A percentile compares a stretch with the other conserved stretches of the same genome.
Conservation (phyloP, 1,284 basidiomycete species). For the Paramarasmius palmivorus region DNA sequence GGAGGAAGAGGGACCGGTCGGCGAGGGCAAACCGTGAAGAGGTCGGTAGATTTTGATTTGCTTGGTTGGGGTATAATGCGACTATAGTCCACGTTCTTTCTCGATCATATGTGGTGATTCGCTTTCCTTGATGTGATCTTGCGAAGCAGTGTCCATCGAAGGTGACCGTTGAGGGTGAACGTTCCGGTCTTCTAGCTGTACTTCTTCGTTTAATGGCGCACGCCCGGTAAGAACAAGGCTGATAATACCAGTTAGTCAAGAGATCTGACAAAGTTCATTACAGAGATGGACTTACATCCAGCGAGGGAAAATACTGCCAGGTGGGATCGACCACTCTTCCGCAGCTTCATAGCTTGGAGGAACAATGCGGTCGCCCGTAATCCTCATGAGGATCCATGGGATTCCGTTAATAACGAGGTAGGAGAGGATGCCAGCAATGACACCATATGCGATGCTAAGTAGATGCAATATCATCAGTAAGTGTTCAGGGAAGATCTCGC, state of each 20-base stretch:
- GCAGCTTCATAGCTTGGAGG: conserved; percentile 67
- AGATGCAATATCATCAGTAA: not conserved
- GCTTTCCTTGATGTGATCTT: conserved; percentile 22
- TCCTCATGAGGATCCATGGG: conserved; percentile 57
- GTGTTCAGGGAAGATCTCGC: too few species aligned
- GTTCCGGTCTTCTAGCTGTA: not conserved
- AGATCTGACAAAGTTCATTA: not conserved
- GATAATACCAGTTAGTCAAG: not conserved
- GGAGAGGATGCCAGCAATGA: conserved; percentile 77
- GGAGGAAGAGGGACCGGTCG: too few species aligned
- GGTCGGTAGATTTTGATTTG: too few species aligned
- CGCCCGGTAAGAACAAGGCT: conserved; percentile 14
- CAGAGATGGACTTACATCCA: conserved; percentile 57
- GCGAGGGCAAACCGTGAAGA: too few species aligned
- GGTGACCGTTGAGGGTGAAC: conserved; percentile 15
- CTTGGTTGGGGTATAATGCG: too few species aligned
- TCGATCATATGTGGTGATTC: conserved; percentile 27
- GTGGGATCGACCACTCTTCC: conserved; percentile 70
- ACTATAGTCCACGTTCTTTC: conserved; percentile 1
- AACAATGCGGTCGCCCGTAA: conserved; percentile 59
- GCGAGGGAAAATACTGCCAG: conserved; percentile 65
- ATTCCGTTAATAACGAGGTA: conserved; percentile 78
- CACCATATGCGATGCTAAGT: conserved; percentile 83
- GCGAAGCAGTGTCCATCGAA: conserved; percentile 32
- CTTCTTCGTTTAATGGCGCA: not conserved